phyloP scores from a whole-genome alignment of 495 filamentous ascomycete genomes.

The Tuber umbilicatum region DNA sequence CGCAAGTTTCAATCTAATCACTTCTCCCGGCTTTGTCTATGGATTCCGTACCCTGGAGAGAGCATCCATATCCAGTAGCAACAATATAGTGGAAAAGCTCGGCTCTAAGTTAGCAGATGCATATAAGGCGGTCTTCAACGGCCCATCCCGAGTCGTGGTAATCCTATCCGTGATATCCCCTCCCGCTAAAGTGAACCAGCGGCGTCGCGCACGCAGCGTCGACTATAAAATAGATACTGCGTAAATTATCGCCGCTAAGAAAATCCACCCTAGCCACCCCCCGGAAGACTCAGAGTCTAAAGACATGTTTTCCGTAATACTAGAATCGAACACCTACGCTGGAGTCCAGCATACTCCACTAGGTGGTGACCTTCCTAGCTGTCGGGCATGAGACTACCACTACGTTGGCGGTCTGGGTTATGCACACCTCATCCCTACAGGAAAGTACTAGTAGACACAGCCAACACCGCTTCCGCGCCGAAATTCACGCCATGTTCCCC shows the following conservation, averaged over 20 bases:
- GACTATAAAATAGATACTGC: neutral
- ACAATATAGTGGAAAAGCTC: constrained; percentile 11
- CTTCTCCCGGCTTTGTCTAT: constrained; percentile 73
- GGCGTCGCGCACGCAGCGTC: neutral
- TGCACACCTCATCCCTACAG: constrained; percentile 49
- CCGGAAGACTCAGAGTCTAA: no score
- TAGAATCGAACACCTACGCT: no score
- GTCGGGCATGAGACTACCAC: no score
- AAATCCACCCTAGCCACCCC: constrained; percentile 38
- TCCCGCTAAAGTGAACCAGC: neutral
- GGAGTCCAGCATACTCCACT: no score
- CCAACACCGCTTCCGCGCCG: neutral
- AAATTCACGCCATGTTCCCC: neutral
- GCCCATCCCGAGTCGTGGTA: neutral
- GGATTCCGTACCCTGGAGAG: no score
- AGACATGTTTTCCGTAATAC: no score
- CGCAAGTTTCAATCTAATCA: no score
- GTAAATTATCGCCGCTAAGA: constrained; percentile 21
- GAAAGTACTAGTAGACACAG: constrained; percentile 41
- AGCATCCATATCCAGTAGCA: constrained; percentile 45
- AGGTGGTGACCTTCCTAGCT: no score
- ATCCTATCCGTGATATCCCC: constrained; percentile 1
- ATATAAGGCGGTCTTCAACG: constrained; percentile 55
- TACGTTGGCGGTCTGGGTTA: constrained; percentile 53
- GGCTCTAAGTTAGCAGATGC: constrained; percentile 52